Conservation (phyloP, 768 basidiomycete species). For the Russula emetica region DNA sequence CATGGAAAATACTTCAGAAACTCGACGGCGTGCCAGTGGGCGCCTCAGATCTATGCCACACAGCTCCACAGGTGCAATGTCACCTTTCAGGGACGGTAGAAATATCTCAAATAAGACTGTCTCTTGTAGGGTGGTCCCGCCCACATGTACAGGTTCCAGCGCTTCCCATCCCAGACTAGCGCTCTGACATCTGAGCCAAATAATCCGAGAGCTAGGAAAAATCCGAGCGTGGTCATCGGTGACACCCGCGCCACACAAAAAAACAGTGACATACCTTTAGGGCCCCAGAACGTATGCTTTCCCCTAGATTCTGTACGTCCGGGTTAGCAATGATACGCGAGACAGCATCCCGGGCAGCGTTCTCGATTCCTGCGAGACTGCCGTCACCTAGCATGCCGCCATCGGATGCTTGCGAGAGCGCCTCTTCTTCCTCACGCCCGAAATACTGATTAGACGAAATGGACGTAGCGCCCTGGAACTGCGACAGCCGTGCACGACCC, state of each 20-base stretch:
- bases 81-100: conserved; percentile 5
- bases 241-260: conserved; percentile 3
- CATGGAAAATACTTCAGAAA: not conserved
- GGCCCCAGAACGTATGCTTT: conserved; percentile 73
- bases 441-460: conserved; percentile 98
- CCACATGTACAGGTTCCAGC: not conserved
- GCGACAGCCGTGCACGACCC: conserved; percentile 74
- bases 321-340: conserved; percentile 73
- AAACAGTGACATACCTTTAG: conserved; percentile 57
- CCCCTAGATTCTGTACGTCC: conserved; percentile 81
- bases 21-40: not conserved
- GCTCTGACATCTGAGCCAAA: conserved; percentile 48
- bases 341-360: conserved; percentile 72
- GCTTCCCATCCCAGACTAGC: not conserved
- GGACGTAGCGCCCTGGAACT: conserved; percentile 87
- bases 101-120: not conserved
- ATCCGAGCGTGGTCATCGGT: conserved; percentile 11
- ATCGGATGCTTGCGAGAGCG: conserved; percentile 43
- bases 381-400: conserved; percentile 52
- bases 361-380: conserved; percentile 50
- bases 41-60: not conserved
- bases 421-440: conserved; percentile 76
- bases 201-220: conserved; percentile 42
- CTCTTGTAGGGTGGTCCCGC: not conserved
- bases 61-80: not conserved